A percentile compares a stretch with the other conserved stretches of the same genome.
These are phyloP conservation scores for Rhizopus microsporus DNA, from an alignment of 371 early-diverging fungal genomes.

Conservation along the genomic window DNA sequence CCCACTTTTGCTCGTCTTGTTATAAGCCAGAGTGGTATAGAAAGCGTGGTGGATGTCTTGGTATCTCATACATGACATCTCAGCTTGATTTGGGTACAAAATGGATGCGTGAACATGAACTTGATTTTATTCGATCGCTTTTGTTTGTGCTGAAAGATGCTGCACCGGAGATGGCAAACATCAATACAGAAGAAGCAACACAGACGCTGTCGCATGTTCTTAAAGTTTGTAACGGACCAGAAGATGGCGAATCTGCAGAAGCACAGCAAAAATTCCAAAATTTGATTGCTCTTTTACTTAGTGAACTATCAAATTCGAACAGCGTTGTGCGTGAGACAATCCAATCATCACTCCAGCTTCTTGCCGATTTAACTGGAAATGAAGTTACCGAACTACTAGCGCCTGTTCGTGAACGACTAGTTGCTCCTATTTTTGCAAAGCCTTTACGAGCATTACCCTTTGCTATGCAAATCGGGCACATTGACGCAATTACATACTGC, in stretches of 20 bases:
- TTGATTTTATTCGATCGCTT: slow-evolving; percentile 91
- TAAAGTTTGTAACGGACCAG: slow-evolving; percentile 80
- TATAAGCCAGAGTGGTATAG: slow-evolving; percentile 84
- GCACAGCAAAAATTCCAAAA: slow-evolving; percentile 62
- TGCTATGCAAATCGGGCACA: slow-evolving; percentile 96
- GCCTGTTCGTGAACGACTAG: slow-evolving; percentile 83
- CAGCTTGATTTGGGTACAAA: slow-evolving; percentile 79
- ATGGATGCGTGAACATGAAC: slow-evolving; percentile 92
- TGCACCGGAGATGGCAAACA: slow-evolving; percentile 77
- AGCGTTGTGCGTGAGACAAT: slow-evolving; percentile 86
- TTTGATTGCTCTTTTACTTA: slow-evolving; percentile 79
- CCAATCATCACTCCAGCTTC: slow-evolving; percentile 77
- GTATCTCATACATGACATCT: slow-evolving; percentile 81
- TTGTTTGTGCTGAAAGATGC: slow-evolving; percentile 94
- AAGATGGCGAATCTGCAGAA: slow-evolving; percentile 58
- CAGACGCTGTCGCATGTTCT: slow-evolving; percentile 78
- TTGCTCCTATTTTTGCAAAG: slow-evolving; percentile 94
- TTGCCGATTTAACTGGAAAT: slow-evolving; percentile 77
- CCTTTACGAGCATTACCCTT: slow-evolving; percentile 95
- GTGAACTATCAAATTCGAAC: slow-evolving; percentile 95
- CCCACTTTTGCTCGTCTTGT: slow-evolving; percentile 81
- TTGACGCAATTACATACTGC: slow-evolving; percentile 97
- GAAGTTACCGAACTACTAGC: slow-evolving; percentile 84
- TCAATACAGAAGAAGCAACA: slow-evolving; percentile 76
- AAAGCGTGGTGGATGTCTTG: slow-evolving; percentile 90